These are phyloP conservation scores for Capsella bursapastoris DNA, from an alignment of 345 rosid genomes.

Conservation along the genomic window DNA sequence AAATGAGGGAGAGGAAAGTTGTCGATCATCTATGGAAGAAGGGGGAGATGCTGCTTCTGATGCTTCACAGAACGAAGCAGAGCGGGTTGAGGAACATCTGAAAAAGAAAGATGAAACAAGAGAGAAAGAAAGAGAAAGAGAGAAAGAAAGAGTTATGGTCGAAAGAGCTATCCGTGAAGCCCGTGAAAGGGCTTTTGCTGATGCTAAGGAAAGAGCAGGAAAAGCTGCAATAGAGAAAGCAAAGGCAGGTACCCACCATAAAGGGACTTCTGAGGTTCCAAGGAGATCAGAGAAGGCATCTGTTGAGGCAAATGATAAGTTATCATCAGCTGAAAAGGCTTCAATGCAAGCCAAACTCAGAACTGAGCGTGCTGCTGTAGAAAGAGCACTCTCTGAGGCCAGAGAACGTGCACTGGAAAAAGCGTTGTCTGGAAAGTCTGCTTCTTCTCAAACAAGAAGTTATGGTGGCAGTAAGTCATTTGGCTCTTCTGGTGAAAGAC, in stretches of 20 bases:
- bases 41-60: slow-evolving; percentile 48
- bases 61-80: slow-evolving; percentile 49
- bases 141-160: slow-evolving; percentile 78
- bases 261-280: slow-evolving; percentile 56
- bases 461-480: slow-evolving; percentile 57
- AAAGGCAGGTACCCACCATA: slow-evolving; percentile 64
- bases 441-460: slow-evolving; percentile 52
- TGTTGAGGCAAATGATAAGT: slow-evolving; percentile 53
- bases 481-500: slow-evolving; percentile 58
- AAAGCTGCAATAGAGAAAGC: slow-evolving; percentile 77
- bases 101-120: slow-evolving; percentile 59
- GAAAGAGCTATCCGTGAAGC: slow-evolving; percentile 96
- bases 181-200: slow-evolving; percentile 92
- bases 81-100: slow-evolving; percentile 44
- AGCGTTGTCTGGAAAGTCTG: slow-evolving; percentile 66
- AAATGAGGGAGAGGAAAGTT: slow-evolving; percentile 46
- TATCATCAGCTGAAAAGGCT: slow-evolving; percentile 48
- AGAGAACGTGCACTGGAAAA: slow-evolving; percentile 88
- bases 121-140: slow-evolving; percentile 61
- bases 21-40: slow-evolving; percentile 48
- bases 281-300: slow-evolving; percentile 61
- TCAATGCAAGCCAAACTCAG: slow-evolving; percentile 71
- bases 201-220: slow-evolving; percentile 82
- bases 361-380: slow-evolving; percentile 94
- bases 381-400: slow-evolving; percentile 92